Conservation (phyloP, 2,329 filamentous ascomycete genomes). For the Fusarium tjaetaba region DNA sequence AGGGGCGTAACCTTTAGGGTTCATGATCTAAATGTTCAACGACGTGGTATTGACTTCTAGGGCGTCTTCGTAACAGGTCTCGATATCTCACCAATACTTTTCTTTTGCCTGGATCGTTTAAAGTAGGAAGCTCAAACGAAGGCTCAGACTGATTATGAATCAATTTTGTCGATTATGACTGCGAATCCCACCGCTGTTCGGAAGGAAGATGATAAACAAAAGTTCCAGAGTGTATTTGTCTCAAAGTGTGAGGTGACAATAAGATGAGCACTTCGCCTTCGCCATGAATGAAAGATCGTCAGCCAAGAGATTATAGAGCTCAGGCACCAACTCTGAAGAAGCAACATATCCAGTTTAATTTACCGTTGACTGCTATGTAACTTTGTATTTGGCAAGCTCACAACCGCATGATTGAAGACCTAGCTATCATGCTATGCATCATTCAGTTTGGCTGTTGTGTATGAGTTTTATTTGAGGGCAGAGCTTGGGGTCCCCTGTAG, state of each 20-base stretch:
- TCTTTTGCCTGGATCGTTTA: background rate
- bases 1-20: background rate
- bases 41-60: too few species aligned
- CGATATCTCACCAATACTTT: background rate
- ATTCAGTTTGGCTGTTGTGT: background rate
- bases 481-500: background rate
- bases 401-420: background rate
- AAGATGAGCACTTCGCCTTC: background rate
- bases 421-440: background rate
- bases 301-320: background rate
- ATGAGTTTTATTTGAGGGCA: background rate
- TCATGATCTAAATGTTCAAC: background rate
- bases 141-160: background rate
- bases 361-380: background rate
- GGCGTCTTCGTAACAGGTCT: background rate
- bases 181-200: background rate
- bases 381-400: background rate
- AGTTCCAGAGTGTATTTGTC: background rate
- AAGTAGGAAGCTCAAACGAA: background rate
- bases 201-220: conserved; percentile 5
- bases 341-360: too few species aligned
- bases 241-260: background rate
- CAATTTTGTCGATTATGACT: background rate
- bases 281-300: background rate
- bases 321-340: background rate